phyloP scores from a whole-genome alignment of 768 basidiomycete genomes.

The Rhizopogon vesiculosus region DNA sequence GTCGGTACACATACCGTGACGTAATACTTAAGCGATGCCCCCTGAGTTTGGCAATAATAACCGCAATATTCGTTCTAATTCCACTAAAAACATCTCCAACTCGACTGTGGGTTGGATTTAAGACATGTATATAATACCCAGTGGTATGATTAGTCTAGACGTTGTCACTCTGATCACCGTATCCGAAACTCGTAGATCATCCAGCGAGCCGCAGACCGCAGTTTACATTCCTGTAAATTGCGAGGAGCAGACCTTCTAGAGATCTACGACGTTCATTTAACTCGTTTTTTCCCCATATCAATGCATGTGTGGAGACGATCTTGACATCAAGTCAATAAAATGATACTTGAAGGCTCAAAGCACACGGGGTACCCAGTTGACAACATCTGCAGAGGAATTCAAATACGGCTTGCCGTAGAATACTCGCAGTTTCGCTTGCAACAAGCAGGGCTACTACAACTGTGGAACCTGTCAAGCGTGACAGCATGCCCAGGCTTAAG shows the following conservation, averaged over 20 bases:
- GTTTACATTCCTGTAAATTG: constrained; percentile 19
- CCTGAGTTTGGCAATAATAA: background rate
- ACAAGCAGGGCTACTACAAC: constrained; percentile 34
- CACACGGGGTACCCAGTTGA: constrained; percentile 25
- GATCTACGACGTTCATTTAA: too few relatives aligned
- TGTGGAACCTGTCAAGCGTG: constrained; percentile 14
- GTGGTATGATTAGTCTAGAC: too few relatives aligned
- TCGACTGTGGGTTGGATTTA: background rate
- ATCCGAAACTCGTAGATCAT: too few relatives aligned
- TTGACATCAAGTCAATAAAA: background rate
- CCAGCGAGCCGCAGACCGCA: too few relatives aligned
- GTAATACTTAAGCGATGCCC: background rate
- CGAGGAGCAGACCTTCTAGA: background rate
- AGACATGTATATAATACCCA: constrained; percentile 7
- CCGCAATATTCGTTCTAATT: background rate
- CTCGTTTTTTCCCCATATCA: background rate
- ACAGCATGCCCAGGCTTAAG: constrained; percentile 34
- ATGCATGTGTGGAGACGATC: background rate
- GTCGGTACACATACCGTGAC: background rate
- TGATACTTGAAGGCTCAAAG: background rate
- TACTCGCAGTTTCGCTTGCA: constrained; percentile 24
- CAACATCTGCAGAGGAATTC: constrained; percentile 26
- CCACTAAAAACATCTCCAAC: background rate
- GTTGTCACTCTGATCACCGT: too few relatives aligned
- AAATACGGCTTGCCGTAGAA: constrained; percentile 23